Conservation (phyloP, 83 land plant genomes). For the Picea mariana region DNA sequence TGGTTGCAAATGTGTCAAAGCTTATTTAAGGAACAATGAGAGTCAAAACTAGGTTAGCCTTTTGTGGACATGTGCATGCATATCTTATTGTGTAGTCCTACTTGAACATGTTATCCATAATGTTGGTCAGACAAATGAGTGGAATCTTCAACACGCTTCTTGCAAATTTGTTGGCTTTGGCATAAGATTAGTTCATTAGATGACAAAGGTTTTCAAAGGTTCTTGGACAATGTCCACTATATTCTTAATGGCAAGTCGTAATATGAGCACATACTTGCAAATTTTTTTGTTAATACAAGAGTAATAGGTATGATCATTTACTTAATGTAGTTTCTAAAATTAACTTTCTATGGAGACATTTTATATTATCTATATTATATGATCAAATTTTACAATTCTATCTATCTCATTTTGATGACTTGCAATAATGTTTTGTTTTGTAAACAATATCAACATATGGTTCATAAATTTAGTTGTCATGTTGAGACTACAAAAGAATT, state of each 20-base stretch:
- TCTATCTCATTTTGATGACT: too few species aligned
- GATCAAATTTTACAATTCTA: too few species aligned
- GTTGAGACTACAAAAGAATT: conserved; percentile 98
- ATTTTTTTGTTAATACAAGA: conserved; percentile 39
- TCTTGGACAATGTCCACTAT: conserved; percentile 90
- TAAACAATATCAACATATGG: not conserved
- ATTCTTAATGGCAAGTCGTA: conserved; percentile 80
- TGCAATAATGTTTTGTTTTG: not conserved
- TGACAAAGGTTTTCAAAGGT: conserved; percentile 80
- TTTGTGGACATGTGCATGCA: not conserved
- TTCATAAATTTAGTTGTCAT: not conserved
- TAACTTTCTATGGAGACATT: too few species aligned
- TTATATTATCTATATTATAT: too few species aligned
- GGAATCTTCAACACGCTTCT: not conserved
- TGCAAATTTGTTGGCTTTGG: conserved; percentile 97
- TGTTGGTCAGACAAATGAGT: not conserved
- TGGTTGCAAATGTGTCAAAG: conserved; percentile 87
- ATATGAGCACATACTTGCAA: conserved; percentile 93
- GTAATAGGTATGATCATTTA: conserved; percentile 29
- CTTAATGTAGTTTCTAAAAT: not conserved
- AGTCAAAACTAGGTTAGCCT: conserved; percentile 88
- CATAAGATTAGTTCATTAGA: conserved; percentile 69
- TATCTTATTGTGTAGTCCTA: not conserved
- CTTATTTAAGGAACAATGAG: conserved; percentile 88
- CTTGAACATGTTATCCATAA: not conserved